Evolutionary conservation across 345 rosid genomes (phyloP), one percentile per base, ranked within the genome.

Genomic region (Lumnitzera racemosa): DNA sequence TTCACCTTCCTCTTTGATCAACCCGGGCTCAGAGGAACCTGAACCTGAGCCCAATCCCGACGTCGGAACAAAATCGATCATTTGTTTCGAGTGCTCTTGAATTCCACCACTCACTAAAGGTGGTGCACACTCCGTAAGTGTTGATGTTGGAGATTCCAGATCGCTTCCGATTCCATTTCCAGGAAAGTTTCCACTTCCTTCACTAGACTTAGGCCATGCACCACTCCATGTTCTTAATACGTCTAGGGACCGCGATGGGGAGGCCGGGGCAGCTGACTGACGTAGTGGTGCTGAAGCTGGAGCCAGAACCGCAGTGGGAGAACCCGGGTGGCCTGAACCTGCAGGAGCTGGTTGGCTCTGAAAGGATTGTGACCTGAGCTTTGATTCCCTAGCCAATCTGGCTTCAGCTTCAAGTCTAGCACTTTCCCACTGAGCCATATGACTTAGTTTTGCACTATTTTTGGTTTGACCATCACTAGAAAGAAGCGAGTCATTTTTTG

Each of bases 381-480:
- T 89, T 12, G 96, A 89, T 66, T 91, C 98, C 67, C 90, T 65
- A 46, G 81, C 95, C 27, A 91, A 64, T 17, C 98, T 70, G 23
- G 92, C 97, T 62, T 90, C 95, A 24, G 97, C 97, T 78, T 90
- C 96, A 3, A 90, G 86, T 17, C 97, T 57, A 50, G 97, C 97
- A 61, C 90, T 88, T 58, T 90, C 97, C 97, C 97, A 90, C 48
- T 90, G 97, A 71, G 96, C 97, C 81, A 84, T 83, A 77, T 90
- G 97, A 68, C 90, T 88, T 24, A 87, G 84, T 49, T 83, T 83
- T 4, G 91, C 88, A 16, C 85, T 82, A 57, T 82, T 77, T 76
- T 87, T 87, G 61, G 86, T 72, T 16, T 75, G 68, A 50, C 83
- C 90, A 36, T 78, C 78, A 16, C 72, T 61, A 0, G 78, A 59